Percentiles rank a stretch among this genome's conserved stretches.
Conservation (phyloP, 495 filamentous ascomycete species). For the Hypomontagnella submonticulosa region DNA sequence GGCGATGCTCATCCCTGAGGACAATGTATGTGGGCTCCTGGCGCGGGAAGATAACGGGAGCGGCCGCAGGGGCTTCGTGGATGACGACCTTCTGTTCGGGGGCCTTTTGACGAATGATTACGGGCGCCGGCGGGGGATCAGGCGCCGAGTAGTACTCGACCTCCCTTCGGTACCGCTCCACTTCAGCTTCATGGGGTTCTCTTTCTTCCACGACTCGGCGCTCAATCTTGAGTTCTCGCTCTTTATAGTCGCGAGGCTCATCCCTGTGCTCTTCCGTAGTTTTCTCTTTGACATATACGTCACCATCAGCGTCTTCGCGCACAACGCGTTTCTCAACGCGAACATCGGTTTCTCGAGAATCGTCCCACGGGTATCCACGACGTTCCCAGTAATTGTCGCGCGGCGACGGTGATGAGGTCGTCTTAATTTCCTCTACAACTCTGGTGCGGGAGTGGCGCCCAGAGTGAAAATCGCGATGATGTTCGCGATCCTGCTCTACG, state of each 20-base stretch:
- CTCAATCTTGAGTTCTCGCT: constrained; percentile 60
- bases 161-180: constrained; percentile 72
- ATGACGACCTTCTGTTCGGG: constrained; percentile 78
- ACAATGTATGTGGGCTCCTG: constrained; percentile 77
- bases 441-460: constrained; percentile 45
- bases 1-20: constrained; percentile 66
- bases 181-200: constrained; percentile 58
- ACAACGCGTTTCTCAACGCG: constrained; percentile 58
- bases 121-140: constrained; percentile 65
- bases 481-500: constrained; percentile 55
- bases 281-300: constrained; percentile 45
- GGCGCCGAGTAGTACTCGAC: constrained; percentile 73
- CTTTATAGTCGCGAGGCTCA: constrained; percentile 47
- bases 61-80: constrained; percentile 72
- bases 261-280: constrained; percentile 42
- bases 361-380: constrained; percentile 51
- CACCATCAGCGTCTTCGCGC: constrained; percentile 50
- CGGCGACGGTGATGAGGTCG: constrained; percentile 49
- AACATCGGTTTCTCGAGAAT: constrained; percentile 52
- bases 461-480: constrained; percentile 51
- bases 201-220: constrained; percentile 57
- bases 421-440: constrained; percentile 54
- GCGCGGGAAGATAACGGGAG: constrained; percentile 71
- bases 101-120: constrained; percentile 72
- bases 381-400: constrained; percentile 56